These are phyloP conservation scores for Umbelopsis sp. DNA, from an alignment of 192 early-diverging fungal genomes.

Conservation along the genomic window DNA sequence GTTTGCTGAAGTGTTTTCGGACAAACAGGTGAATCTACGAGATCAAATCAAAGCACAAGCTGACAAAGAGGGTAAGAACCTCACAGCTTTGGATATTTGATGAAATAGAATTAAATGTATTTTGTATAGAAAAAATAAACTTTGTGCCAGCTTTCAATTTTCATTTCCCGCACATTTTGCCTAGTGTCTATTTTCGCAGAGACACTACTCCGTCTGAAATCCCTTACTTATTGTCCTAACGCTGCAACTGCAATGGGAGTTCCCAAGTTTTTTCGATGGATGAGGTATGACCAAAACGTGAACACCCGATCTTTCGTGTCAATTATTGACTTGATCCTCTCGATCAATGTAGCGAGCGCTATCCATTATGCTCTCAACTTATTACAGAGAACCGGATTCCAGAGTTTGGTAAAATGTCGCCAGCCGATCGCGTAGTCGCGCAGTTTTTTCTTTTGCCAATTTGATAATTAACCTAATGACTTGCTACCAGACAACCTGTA, in stretches of 20 bases:
- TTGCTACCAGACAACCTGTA: conserved; percentile 85
- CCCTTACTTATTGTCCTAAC: neutral
- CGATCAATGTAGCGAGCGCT: conserved; percentile 72
- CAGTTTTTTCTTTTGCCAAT: conserved; percentile 33
- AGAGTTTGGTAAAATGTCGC: conserved; percentile 75
- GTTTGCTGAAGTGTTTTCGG: conserved; percentile 56
- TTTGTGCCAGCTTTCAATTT: neutral
- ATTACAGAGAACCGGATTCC: conserved; percentile 91
- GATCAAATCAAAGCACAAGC: conserved; percentile 19
- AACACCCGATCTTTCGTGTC: no score
- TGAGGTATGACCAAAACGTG: conserved; percentile 53
- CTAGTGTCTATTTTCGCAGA: neutral
- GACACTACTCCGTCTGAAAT: neutral
- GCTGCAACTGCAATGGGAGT: conserved; percentile 65
- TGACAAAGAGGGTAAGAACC: neutral
- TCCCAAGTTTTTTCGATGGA: conserved; percentile 97
- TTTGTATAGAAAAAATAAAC: neutral
- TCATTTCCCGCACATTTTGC: neutral
- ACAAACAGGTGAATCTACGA: conserved; percentile 1
- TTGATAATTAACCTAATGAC: no score
- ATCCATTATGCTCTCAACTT: conserved; percentile 92
- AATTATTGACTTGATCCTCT: neutral
- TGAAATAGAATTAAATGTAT: no score
- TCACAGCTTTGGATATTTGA: neutral
- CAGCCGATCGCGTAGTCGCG: conserved; percentile 33